A percentile compares a stretch with the other conserved stretches of the same genome.
Conservation (phyloP, 192 early-diverging fungal species). For the Podila minutissima region DNA sequence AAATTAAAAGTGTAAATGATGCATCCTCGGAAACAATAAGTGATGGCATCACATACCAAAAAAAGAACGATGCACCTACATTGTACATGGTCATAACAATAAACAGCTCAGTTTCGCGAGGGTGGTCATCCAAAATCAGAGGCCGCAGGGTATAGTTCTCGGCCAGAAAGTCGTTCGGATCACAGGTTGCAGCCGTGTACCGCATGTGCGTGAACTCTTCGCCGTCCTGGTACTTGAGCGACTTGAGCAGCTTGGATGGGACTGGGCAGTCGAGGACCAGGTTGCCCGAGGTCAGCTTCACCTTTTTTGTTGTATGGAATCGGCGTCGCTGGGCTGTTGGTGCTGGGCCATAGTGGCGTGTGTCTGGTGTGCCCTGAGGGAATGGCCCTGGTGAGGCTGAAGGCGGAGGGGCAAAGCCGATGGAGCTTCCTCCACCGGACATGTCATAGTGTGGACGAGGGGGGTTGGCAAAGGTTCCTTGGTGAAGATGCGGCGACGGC, state of each 20-base stretch:
- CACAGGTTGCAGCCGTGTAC: constrained; percentile 92
- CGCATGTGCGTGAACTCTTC: constrained; percentile 93
- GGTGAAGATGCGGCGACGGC: constrained; percentile 39
- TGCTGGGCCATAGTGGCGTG: constrained; percentile 52
- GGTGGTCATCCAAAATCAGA: constrained; percentile 51
- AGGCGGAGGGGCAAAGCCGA: background rate
- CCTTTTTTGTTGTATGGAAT: constrained; percentile 59
- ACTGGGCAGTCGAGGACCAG: constrained; percentile 80
- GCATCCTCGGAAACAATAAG: background rate
- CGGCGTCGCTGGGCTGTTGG: constrained; percentile 57
- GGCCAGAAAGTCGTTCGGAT: constrained; percentile 83
- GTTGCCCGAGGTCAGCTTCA: constrained; percentile 76
- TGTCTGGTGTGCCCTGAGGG: constrained; percentile 37
- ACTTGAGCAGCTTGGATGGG: constrained; percentile 63
- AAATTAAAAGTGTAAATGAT: constrained; percentile 9
- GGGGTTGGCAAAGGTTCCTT: constrained; percentile 11
- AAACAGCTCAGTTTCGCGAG: constrained; percentile 77
- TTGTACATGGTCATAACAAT: constrained; percentile 89
- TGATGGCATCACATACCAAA: background rate
- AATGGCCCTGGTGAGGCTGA: background rate
- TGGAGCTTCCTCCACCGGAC: background rate
- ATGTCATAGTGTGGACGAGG: constrained; percentile 34
- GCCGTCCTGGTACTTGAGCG: constrained; percentile 61
- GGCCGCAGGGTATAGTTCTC: constrained; percentile 82
- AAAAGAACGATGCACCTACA: constrained; percentile 44